These are phyloP conservation scores for Hericium erinaceus DNA, from an alignment of 768 basidiomycete species.

Conservation along the genomic window DNA sequence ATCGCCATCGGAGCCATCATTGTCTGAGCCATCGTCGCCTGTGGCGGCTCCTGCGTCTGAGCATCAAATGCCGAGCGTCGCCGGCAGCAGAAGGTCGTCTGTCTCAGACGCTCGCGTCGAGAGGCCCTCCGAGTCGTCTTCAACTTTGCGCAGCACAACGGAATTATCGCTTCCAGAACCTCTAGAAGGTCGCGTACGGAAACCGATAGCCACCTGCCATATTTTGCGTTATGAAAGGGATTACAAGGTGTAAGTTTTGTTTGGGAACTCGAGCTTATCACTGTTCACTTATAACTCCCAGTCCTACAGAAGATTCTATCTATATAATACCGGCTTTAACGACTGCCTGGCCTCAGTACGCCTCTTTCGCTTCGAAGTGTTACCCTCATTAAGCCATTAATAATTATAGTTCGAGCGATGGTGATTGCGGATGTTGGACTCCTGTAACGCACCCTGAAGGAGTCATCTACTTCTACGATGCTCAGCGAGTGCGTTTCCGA, in stretches of 20 bases:
- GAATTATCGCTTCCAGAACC: background rate
- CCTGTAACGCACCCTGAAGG: constrained; percentile 51
- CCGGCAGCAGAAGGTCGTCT: background rate
- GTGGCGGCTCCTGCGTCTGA: too few species aligned
- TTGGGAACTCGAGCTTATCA: background rate
- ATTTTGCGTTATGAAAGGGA: background rate
- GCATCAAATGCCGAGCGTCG: too few species aligned
- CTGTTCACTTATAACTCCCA: background rate
- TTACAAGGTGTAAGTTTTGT: background rate
- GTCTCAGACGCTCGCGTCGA: background rate
- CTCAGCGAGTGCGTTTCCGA: constrained; percentile 28
- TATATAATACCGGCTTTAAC: background rate
- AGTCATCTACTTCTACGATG: constrained; percentile 46
- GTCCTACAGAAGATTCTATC: background rate
- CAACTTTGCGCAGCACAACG: background rate
- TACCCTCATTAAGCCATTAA: background rate
- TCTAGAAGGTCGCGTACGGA: background rate
- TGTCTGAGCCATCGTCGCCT: too few species aligned
- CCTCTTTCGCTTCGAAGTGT: background rate
- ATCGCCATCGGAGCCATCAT: too few species aligned
- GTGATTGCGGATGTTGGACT: constrained; percentile 27
- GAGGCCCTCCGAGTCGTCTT: background rate
- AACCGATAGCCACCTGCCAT: background rate
- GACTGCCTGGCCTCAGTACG: background rate
- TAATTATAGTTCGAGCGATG: background rate